Evolutionary conservation across 192 early-diverging fungal species (phyloP), one percentile per base, ranked within the genome.

Genomic region (Powellomyces hirtus): DNA sequence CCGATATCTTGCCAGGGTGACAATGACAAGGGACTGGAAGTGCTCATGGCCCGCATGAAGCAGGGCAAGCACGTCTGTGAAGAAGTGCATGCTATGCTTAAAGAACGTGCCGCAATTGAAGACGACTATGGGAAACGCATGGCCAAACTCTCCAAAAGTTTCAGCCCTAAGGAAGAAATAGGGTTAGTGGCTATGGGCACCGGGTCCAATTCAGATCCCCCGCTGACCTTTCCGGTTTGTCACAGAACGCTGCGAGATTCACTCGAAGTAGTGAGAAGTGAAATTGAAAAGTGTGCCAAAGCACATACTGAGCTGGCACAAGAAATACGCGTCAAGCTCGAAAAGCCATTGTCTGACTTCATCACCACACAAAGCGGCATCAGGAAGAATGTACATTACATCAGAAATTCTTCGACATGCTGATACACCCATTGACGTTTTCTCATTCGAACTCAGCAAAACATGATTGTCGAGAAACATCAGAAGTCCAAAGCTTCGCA

Each of bases 71-170:
- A 81, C 46, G 66, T 76, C 13, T 72, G 75, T 20, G 74, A 83
- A 31, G 79, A 82, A 57, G 61, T 85, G n/a, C 62, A 63, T 14
- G 46, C 42, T 10, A 33, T 85, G 67, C 59, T 83, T 8, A 77
- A 80, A 46, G 79, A 85, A 64, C 73, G 83, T 4, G 75, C 77
- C 0, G 18, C 70, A 10, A 85, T 86, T 38, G 84, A 86, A 52
- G 83, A 86, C 62, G 83, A 86, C 13, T 86, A 86, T 51, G 82
- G 78, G 14, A 83, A 74, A 44, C 49, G 78, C n/a, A 44, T 86
- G 44, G 45, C 73, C 1, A 80, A 81, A 59, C 72, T 86, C 10
- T 70, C 82, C 3, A 83, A 83, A 63, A 62, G 55, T 14, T 81
- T 85, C 70, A 81, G 61, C 31, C 66, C 76, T 4, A 74, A 66